phyloP scores from a whole-genome alignment of 352 stramenopile species.

The Elongisporangium undulatum region DNA sequence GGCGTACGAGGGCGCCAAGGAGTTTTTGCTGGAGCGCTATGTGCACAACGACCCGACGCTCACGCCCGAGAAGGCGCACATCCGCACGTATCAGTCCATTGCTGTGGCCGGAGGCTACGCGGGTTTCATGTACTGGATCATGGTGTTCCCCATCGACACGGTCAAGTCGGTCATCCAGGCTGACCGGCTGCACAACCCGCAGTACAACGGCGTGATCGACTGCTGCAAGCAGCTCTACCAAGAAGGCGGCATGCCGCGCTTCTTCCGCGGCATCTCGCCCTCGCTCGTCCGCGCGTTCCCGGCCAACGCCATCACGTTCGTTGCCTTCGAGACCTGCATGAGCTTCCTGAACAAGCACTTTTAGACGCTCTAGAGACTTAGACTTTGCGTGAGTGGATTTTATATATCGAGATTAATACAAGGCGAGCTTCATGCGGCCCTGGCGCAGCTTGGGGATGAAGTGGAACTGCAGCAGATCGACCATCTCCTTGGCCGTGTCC shows the following conservation, averaged over 20 bases:
- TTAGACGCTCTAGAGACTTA: conserved; percentile 22
- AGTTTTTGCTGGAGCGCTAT: conserved; percentile 52
- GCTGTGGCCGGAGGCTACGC: conserved; percentile 65
- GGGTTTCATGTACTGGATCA: conserved; percentile 83
- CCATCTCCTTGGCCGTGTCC: conserved; percentile 76
- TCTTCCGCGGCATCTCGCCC: conserved; percentile 77
- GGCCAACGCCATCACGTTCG: conserved; percentile 82
- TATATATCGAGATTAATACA: conserved; percentile 45
- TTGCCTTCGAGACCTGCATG: conserved; percentile 79
- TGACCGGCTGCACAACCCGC: conserved; percentile 63
- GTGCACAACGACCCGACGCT: conserved; percentile 29
- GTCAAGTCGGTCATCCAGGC: conserved; percentile 83
- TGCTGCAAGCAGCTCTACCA: conserved; percentile 62
- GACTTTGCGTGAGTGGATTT: conserved; percentile 6
- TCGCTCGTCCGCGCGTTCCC: conserved; percentile 74
- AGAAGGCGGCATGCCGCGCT: conserved; percentile 58
- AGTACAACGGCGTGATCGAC: conserved; percentile 68
- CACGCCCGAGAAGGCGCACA: conserved; percentile 46
- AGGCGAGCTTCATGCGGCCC: conserved; percentile 60
- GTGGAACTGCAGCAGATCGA: conserved; percentile 76
- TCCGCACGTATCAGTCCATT: conserved; percentile 73
- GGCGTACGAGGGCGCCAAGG: conserved; percentile 71
- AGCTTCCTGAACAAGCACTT: conserved; percentile 72
- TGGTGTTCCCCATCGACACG: conserved; percentile 78
- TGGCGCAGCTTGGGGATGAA: conserved; percentile 59